Evolutionary conservation across 495 filamentous ascomycete species (phyloP).

Genomic region (Penicillium parvum): DNA sequence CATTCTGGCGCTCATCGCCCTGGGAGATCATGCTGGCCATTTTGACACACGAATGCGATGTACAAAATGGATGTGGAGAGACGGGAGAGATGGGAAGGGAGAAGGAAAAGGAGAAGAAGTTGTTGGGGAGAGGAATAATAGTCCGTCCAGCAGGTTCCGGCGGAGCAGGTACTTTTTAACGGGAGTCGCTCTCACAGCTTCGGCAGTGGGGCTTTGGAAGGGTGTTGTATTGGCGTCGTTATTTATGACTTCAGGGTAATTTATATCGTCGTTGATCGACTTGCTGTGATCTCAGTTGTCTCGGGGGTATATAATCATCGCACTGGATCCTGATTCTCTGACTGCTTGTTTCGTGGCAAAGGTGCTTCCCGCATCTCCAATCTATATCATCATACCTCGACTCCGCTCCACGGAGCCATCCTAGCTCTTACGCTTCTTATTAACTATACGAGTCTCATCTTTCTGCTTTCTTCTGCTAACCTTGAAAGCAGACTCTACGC

Average conservation of each 20-base stretch:
- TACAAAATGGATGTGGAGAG: slow-evolving; percentile 15
- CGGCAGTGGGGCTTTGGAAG: slow-evolving; percentile 20
- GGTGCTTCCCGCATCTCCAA: background rate
- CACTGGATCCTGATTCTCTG: too few species aligned
- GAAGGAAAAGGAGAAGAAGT: slow-evolving; percentile 14
- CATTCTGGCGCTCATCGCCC: slow-evolving; percentile 53
- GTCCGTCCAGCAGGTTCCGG: slow-evolving; percentile 31
- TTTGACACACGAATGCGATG: slow-evolving; percentile 23
- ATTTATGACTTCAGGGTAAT: slow-evolving; percentile 21
- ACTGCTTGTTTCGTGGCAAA: too few species aligned
- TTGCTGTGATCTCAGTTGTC: too few species aligned
- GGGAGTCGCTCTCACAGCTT: slow-evolving; percentile 21
- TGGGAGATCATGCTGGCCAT: slow-evolving; percentile 65
- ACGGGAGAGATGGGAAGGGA: slow-evolving; percentile 11
- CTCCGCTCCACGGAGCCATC: too few species aligned
- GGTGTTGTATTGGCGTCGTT: slow-evolving; percentile 16
- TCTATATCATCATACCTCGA: slow-evolving; percentile 5
- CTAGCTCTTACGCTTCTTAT: too few species aligned
- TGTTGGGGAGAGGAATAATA: slow-evolving; percentile 17
- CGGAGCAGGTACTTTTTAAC: slow-evolving; percentile 42
- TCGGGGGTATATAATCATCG: too few species aligned
- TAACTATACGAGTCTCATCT: background rate
- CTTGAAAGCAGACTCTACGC: too few species aligned
- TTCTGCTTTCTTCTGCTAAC: background rate
- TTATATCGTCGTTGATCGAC: slow-evolving; percentile 1